Conservation (phyloP, 2,329 filamentous ascomycete species). For the Verticillium albo-atrum region DNA sequence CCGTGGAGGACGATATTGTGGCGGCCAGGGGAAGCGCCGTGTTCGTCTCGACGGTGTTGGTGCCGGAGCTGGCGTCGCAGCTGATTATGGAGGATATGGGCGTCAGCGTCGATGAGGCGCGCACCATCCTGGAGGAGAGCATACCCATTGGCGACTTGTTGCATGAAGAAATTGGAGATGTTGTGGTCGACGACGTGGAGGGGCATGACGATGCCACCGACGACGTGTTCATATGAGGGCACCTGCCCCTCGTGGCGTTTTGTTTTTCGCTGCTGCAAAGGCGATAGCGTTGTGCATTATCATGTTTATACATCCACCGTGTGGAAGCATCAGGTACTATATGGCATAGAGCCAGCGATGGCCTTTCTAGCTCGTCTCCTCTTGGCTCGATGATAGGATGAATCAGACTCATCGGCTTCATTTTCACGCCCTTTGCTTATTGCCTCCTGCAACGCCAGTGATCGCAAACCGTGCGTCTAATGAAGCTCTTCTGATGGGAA, state of each 20-base stretch:
- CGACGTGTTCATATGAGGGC: constrained; percentile 12
- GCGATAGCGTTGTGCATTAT: too few relatives aligned
- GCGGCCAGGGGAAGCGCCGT: constrained; percentile 61
- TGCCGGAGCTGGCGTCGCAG: constrained; percentile 61
- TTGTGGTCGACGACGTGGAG: constrained; percentile 24
- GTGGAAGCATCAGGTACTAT: not conserved
- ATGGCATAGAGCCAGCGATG: not conserved
- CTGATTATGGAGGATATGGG: constrained; percentile 55
- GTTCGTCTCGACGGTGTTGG: constrained; percentile 71
- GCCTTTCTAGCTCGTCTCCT: not conserved
- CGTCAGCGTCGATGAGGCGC: constrained; percentile 36
- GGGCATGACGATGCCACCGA: constrained; percentile 19
- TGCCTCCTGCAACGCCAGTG: too few relatives aligned
- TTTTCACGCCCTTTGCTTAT: too few relatives aligned
- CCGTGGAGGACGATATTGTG: constrained; percentile 61
- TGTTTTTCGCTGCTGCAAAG: not conserved
- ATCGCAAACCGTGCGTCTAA: not conserved
- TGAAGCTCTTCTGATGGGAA: not conserved
- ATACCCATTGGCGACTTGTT: constrained; percentile 62
- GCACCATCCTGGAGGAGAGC: constrained; percentile 60
- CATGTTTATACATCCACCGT: not conserved
- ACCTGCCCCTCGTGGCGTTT: not conserved
- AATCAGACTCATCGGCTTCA: too few relatives aligned
- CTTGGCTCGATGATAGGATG: not conserved
- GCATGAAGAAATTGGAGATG: constrained; percentile 54